Evolutionary conservation across 768 basidiomycete species (phyloP).

Genomic region (Pilatotrama ljubarskyi): DNA sequence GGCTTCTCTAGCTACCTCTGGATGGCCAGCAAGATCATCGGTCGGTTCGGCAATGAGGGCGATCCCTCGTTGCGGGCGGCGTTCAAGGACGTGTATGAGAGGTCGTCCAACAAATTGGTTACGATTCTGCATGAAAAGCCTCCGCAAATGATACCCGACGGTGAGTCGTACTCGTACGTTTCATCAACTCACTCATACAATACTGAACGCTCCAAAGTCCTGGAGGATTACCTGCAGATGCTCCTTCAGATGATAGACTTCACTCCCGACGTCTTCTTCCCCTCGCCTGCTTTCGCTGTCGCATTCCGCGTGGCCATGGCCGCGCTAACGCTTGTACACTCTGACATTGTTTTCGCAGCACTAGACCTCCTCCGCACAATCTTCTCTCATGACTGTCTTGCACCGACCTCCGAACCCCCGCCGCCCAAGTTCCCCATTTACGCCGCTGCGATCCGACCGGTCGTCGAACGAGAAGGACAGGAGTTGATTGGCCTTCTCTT

Average conservation of each 20-base stretch:
- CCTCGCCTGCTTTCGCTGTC: conserved; percentile 72
- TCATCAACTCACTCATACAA: background rate
- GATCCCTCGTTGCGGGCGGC: conserved; percentile 54
- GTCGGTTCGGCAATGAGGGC: conserved; percentile 69
- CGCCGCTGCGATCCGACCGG: conserved; percentile 57
- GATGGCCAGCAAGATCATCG: conserved; percentile 88
- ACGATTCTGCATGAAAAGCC: conserved; percentile 64
- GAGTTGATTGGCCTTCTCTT: conserved; percentile 70
- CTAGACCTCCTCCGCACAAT: conserved; percentile 79
- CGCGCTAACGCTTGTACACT: conserved; percentile 78
- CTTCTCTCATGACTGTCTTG: conserved; percentile 72
- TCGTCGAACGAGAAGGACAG: conserved; percentile 71
- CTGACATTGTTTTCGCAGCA: conserved; percentile 78
- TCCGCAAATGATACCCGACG: conserved; percentile 81
- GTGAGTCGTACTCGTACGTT: conserved; percentile 45
- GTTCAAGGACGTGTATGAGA: conserved; percentile 69
- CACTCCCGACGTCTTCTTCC: conserved; percentile 76
- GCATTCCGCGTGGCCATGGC: conserved; percentile 77
- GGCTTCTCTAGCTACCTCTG: conserved; percentile 88
- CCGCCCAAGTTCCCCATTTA: conserved; percentile 65
- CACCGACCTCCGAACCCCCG: conserved; percentile 40
- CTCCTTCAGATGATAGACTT: conserved; percentile 65
- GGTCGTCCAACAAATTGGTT: conserved; percentile 70
- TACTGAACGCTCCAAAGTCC: conserved; percentile 57
- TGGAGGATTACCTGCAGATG: conserved; percentile 93